Evolutionary conservation across 768 basidiomycete species (phyloP), one percentile per base, ranked within the genome.

Genomic region (Flagelloscypha sp.): DNA sequence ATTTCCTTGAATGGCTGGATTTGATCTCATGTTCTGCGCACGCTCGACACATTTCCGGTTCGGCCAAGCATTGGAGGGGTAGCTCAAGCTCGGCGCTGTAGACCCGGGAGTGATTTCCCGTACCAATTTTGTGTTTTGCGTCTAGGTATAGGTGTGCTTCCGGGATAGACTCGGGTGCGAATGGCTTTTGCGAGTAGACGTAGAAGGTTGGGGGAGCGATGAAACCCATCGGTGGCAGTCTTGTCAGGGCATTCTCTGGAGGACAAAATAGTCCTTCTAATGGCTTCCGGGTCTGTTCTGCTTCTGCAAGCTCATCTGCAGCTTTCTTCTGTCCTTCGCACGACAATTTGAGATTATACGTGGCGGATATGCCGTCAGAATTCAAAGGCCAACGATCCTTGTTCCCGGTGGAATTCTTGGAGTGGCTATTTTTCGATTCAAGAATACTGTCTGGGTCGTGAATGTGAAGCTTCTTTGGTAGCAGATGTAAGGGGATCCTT

Each of bases 401-500:
- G 33, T 35, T n/a, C n/a, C n/a, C n/a, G n/a, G n/a, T n/a, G n/a
- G n/a, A n/a, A n/a, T n/a, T n/a, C n/a, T 27, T 9, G 9, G 25
- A 27, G 13, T 7, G 7, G 10, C 18, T 23, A 15, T 3, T 13
- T 23, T 5, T 13, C 22, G 19, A 13, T 23, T 27, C 20, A 19
- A 35, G 42, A n/a, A 25, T 24, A 34, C 31, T 22, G 31, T 35
- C 25, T n/a, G 39, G 39, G 25, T 40, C 42, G 33, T 44, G 39
- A 5, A 44, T 39, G 13, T 35, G 17, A 9, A 44, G 40, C 24
- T 21, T 44, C 20, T 40, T 18, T 10, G 42, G 42, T 12, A 44
- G 29, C 10, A 36, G 35, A 18, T 36, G 38, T 9, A 40, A 23
- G 9, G 42, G 42, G 6, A 44, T 46, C 3, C 51, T 51, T 4